A percentile compares a stretch with the other conserved stretches of the same genome.
Evolutionary conservation across 257 asterid species (phyloP).

Genomic region (Fraxinus anomala): DNA sequence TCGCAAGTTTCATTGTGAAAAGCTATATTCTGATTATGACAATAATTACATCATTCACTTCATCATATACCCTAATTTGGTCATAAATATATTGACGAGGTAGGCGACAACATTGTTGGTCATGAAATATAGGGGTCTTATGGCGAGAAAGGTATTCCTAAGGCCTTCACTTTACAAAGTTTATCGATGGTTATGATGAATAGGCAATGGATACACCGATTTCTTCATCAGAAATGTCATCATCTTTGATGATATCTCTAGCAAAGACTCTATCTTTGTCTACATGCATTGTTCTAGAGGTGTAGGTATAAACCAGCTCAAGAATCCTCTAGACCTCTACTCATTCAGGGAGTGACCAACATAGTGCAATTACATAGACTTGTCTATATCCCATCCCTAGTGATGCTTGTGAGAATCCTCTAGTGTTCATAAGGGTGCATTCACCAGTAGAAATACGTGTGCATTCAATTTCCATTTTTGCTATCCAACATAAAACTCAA

Average conservation of each 20-base stretch:
- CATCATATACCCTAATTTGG: not conserved
- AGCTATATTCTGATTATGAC: not conserved
- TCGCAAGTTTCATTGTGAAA: not conserved
- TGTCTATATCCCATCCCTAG: not conserved
- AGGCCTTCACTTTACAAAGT: not conserved
- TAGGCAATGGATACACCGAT: not conserved
- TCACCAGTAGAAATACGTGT: not conserved
- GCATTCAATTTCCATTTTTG: not conserved
- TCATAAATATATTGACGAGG: not conserved
- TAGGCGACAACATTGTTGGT: not conserved
- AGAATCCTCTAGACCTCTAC: not conserved
- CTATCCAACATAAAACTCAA: conserved; percentile 11
- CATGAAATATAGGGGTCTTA: not conserved
- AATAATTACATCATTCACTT: not conserved
- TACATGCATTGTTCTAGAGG: not conserved
- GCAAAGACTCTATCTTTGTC: not conserved
- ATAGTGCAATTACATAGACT: not conserved
- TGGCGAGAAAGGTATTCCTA: not conserved
- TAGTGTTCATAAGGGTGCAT: not conserved
- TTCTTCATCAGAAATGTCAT: not conserved
- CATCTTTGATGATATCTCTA: not conserved
- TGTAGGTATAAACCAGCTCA: not conserved
- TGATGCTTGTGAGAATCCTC: not conserved
- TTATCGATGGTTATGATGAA: not conserved
- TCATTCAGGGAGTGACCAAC: not conserved